These are phyloP conservation scores for Saccharomyces hybrid DNA, from an alignment of 1,139 yeast genomes.

Conservation along the genomic window DNA sequence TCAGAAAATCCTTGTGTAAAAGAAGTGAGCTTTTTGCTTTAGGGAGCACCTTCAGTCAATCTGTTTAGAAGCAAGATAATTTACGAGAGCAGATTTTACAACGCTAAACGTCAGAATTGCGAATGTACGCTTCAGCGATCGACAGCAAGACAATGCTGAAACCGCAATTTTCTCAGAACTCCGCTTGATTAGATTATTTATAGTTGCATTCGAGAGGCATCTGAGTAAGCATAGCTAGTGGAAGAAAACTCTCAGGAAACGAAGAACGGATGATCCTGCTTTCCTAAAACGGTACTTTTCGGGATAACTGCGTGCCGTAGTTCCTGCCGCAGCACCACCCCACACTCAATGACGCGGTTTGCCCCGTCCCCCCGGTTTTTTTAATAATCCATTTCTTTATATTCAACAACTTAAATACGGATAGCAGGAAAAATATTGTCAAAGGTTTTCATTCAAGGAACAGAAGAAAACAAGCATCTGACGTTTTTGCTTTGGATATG, in stretches of 20 bases:
- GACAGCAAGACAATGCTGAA: background rate
- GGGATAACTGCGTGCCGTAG: background rate
- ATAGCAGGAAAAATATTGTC: background rate
- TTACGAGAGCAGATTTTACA: background rate
- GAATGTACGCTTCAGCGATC: background rate
- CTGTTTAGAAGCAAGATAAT: background rate
- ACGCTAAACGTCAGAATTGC: background rate
- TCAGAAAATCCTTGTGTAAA: background rate
- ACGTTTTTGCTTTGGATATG: background rate
- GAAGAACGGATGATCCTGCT: background rate
- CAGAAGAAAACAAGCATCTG: background rate
- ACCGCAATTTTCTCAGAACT: background rate
- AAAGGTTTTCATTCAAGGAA: background rate
- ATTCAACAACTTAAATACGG: background rate
- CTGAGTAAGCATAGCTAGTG: background rate
- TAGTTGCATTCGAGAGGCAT: background rate
- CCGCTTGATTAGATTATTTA: background rate
- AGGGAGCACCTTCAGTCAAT: background rate
- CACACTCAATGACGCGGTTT: background rate
- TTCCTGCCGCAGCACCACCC: background rate
- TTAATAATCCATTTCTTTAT: background rate
- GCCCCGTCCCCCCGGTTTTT: background rate
- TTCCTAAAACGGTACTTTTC: background rate
- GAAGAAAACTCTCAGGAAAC: background rate
- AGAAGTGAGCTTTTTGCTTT: background rate